phyloP scores from a whole-genome alignment of 2,329 filamentous ascomycete species.

The Pseudogymnoascus sp. region DNA sequence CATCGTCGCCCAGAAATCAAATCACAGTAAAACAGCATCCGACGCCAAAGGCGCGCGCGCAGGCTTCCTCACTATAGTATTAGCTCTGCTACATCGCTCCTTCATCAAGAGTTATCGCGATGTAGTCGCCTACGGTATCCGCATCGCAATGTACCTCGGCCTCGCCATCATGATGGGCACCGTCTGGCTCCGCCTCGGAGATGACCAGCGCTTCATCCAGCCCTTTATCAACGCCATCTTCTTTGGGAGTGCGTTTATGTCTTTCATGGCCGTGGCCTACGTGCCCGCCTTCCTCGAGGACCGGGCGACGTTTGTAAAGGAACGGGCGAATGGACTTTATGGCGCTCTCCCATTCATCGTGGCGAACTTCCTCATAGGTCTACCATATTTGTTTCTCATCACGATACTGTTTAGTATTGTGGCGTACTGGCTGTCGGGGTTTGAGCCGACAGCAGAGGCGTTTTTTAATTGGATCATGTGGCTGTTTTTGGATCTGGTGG shows the following conservation, averaged over 20 bases:
- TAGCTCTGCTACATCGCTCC: slow-evolving; percentile 64
- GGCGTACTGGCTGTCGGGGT: slow-evolving; percentile 73
- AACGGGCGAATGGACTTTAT: slow-evolving; percentile 74
- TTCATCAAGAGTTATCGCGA: slow-evolving; percentile 82
- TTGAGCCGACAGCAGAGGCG: slow-evolving; percentile 51
- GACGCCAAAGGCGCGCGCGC: slow-evolving; percentile 17
- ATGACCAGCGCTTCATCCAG: slow-evolving; percentile 64
- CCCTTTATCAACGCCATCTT: slow-evolving; percentile 72
- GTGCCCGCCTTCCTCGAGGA: slow-evolving; percentile 79
- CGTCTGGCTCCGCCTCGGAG: slow-evolving; percentile 66
- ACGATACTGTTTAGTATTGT: slow-evolving; percentile 65
- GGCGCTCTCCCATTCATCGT: slow-evolving; percentile 63
- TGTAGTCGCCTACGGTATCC: slow-evolving; percentile 73
- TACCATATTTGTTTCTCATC: slow-evolving; percentile 73
- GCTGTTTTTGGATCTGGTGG: slow-evolving; percentile 76
- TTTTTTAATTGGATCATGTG: slow-evolving; percentile 77
- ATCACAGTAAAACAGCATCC: background rate
- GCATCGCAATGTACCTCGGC: slow-evolving; percentile 71
- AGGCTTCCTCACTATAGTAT: slow-evolving; percentile 34
- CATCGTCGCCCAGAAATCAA: slow-evolving; percentile 11
- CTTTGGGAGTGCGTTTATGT: slow-evolving; percentile 68
- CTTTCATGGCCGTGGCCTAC: slow-evolving; percentile 77
- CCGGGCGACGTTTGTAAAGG: slow-evolving; percentile 61
- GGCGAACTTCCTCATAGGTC: slow-evolving; percentile 72
- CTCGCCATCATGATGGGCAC: slow-evolving; percentile 84